These are phyloP conservation scores for Primulina eburnea DNA, from an alignment of 257 asterid genomes.

Conservation along the genomic window DNA sequence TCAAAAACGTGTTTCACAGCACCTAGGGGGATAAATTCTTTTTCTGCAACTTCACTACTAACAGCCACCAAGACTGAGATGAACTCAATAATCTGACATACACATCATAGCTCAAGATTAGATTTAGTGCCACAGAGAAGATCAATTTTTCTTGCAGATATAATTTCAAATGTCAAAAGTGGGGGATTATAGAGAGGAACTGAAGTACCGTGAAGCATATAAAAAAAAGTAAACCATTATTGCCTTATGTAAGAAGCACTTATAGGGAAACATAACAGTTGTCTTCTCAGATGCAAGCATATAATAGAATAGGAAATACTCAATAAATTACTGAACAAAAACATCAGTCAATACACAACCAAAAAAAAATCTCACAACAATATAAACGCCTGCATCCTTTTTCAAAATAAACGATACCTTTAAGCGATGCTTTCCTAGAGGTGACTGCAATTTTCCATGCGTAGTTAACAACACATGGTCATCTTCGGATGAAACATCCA, in stretches of 20 bases:
- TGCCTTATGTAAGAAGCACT: background rate
- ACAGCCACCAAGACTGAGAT: conserved; percentile 78
- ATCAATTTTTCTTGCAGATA: conserved; percentile 3
- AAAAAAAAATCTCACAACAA: background rate
- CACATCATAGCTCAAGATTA: conserved; percentile 26
- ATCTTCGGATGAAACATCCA: conserved; percentile 60
- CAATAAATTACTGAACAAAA: background rate
- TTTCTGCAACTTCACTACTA: conserved; percentile 75
- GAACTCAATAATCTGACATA: conserved; percentile 82
- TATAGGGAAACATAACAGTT: background rate
- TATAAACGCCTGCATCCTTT: background rate
- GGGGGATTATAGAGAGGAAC: background rate
- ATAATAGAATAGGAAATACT: background rate
- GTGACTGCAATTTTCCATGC: conserved; percentile 89
- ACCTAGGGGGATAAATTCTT: conserved; percentile 70
- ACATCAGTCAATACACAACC: background rate
- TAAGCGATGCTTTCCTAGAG: conserved; percentile 85
- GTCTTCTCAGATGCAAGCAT: background rate
- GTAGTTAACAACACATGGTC: conserved; percentile 60
- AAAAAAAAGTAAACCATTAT: background rate
- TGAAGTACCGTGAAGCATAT: background rate
- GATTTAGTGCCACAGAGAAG: conserved; percentile 24
- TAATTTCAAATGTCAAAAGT: background rate
- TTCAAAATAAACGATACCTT: conserved; percentile 48
- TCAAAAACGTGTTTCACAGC: conserved; percentile 62